A percentile compares a stretch with the other conserved stretches of the same genome.
Evolutionary conservation across 176 grass and related monocot genomes (phyloP).

Genomic region (Rhipidocladum racemiflorum): DNA sequence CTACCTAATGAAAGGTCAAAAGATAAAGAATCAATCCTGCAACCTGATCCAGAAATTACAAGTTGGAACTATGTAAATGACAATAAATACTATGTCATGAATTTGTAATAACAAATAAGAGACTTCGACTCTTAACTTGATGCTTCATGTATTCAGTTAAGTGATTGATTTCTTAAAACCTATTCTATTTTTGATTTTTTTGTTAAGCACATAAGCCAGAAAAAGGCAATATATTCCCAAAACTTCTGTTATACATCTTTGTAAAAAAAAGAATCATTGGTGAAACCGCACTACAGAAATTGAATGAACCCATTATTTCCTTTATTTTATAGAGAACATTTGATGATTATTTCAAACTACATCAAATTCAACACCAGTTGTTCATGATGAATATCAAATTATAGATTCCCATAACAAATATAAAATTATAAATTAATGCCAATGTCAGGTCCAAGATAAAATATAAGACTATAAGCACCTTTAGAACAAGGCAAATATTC

Average conservation of each 20-base stretch:
- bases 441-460: neutral
- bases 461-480: neutral
- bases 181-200: conserved; percentile 4
- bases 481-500: conserved; percentile 3
- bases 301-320: neutral
- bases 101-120: neutral
- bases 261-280: neutral
- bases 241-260: conserved; percentile 12
- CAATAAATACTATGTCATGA: neutral
- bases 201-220: neutral
- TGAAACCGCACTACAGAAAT: neutral
- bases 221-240: neutral
- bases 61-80: neutral
- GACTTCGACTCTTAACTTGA: neutral
- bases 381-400: neutral
- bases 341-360: neutral
- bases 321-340: conserved; percentile 18
- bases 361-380: neutral
- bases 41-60: conserved; percentile 6
- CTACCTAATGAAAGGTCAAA: conserved; percentile 57
- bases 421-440: neutral
- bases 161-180: neutral
- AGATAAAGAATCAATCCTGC: neutral
- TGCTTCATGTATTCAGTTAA: neutral
- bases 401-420: neutral